Percentiles rank a stretch among this genome's conserved stretches.
phyloP scores from a whole-genome alignment of 2,329 filamentous ascomycete species.

The Sporothrix brunneoviolacea region DNA sequence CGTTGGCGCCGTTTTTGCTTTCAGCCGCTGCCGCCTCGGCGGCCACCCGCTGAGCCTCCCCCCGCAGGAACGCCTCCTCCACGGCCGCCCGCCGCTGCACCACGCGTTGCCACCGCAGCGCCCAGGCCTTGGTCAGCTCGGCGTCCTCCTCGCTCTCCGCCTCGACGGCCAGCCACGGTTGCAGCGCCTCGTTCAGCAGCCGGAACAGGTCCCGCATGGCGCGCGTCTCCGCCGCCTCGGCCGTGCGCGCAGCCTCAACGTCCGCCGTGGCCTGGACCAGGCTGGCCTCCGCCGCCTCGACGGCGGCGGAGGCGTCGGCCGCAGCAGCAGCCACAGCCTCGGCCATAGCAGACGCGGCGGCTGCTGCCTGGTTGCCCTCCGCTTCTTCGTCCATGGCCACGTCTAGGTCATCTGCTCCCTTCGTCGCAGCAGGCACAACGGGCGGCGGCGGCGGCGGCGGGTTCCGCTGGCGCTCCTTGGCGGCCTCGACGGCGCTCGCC shows the following conservation, averaged over 20 bases:
- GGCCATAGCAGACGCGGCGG: constrained; percentile 7
- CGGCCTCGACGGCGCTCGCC: constrained; percentile 21
- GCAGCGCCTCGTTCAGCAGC: constrained; percentile 70
- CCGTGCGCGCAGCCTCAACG: constrained; percentile 46
- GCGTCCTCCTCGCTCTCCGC: constrained; percentile 59
- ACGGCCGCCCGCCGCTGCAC: constrained; percentile 77
- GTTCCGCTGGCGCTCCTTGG: constrained; percentile 37
- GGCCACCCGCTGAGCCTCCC: constrained; percentile 28
- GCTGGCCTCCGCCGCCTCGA: constrained; percentile 27
- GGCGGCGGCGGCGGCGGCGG: constrained; percentile 7
- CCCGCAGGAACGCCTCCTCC: constrained; percentile 62
- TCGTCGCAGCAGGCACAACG: no score
- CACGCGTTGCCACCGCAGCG: constrained; percentile 75
- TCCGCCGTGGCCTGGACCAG: constrained; percentile 16
- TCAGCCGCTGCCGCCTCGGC: constrained; percentile 14
- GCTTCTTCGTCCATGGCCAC: constrained; percentile 32
- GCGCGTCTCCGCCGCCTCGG: constrained; percentile 60
- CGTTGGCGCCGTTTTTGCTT: background rate
- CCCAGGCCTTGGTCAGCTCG: constrained; percentile 68
- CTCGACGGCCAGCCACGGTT: constrained; percentile 63
- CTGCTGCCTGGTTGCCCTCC: background rate
- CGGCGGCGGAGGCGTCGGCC: constrained; percentile 11
- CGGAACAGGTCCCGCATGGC: constrained; percentile 75
- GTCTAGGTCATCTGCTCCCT: constrained; percentile 25
- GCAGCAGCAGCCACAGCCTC: constrained; percentile 35